phyloP scores from a whole-genome alignment of 2,329 filamentous ascomycete genomes.

The Diplodia sapinea region DNA sequence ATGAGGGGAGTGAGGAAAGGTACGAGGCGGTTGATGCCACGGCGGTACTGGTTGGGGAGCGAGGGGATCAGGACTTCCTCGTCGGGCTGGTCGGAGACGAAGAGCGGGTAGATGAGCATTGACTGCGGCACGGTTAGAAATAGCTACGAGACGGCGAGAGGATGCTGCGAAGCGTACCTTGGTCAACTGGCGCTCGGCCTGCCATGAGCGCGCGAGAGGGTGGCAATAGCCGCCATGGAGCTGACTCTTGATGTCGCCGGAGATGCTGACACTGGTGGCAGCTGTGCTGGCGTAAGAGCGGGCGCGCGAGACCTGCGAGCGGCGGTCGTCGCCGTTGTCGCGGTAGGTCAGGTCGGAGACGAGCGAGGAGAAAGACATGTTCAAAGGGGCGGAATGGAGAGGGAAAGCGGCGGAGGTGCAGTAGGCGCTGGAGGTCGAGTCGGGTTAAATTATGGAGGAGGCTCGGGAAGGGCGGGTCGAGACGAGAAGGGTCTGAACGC shows the following conservation, averaged over 20 bases:
- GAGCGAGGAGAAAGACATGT: slow-evolving; percentile 61
- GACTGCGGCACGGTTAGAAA: slow-evolving; percentile 61
- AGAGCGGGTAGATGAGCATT: slow-evolving; percentile 98
- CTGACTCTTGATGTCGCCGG: slow-evolving; percentile 58
- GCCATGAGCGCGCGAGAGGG: slow-evolving; percentile 58
- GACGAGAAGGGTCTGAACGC: slow-evolving; percentile 26
- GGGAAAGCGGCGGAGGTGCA: not conserved
- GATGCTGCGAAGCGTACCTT: slow-evolving; percentile 45
- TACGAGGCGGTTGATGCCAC: slow-evolving; percentile 84
- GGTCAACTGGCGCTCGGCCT: slow-evolving; percentile 59
- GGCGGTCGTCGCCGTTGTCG: slow-evolving; percentile 49
- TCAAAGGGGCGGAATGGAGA: not conserved
- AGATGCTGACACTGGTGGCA: slow-evolving; percentile 59
- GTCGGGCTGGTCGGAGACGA: slow-evolving; percentile 92
- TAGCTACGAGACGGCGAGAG: not conserved
- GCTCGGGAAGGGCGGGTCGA: slow-evolving; percentile 21
- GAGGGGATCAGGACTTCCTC: slow-evolving; percentile 91
- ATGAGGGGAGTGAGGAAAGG: slow-evolving; percentile 86
- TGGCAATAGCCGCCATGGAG: slow-evolving; percentile 60
- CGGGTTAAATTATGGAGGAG: slow-evolving; percentile 28
- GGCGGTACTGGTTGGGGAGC: slow-evolving; percentile 86
- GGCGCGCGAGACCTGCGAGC: slow-evolving; percentile 55
- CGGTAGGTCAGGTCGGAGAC: slow-evolving; percentile 59
- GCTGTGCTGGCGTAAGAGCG: slow-evolving; percentile 59
- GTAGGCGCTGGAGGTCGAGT: not conserved